These are phyloP conservation scores for Colletotrichum cuscutae DNA, from an alignment of 2,329 filamentous ascomycete species.

Conservation along the genomic window DNA sequence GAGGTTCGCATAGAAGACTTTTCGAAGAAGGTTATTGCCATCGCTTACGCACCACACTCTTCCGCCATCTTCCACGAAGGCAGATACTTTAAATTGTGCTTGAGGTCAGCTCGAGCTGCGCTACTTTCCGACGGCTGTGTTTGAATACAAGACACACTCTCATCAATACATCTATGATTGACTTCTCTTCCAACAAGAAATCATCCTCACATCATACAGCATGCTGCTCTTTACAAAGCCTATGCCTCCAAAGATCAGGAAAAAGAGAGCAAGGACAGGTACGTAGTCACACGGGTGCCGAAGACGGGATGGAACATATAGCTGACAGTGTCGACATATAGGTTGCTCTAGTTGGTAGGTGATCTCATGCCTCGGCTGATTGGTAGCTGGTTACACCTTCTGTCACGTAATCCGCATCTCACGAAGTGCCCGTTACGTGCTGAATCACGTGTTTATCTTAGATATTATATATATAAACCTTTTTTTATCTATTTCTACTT, in stretches of 20 bases:
- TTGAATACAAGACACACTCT: background rate
- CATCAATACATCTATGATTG: background rate
- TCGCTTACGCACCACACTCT: background rate
- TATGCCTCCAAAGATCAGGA: background rate
- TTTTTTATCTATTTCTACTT: no score
- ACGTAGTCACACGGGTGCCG: background rate
- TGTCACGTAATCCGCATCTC: no score
- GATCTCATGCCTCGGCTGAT: background rate
- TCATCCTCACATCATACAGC: background rate
- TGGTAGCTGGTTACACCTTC: background rate
- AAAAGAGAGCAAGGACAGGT: background rate
- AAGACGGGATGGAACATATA: background rate
- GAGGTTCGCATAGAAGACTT: background rate
- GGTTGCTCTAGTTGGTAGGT: conserved; percentile 64
- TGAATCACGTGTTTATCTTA: no score
- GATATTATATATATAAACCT: no score
- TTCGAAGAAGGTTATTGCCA: background rate
- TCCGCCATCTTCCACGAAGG: background rate
- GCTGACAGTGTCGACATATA: conserved; percentile 39
- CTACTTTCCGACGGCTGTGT: background rate
- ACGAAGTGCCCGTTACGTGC: no score
- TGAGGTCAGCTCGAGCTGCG: background rate
- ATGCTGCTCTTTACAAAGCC: background rate
- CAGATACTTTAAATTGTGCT: background rate
- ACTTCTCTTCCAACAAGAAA: background rate